Evolutionary conservation across 2,329 filamentous ascomycete genomes (phyloP).

Genomic region (Epicoccum nigrum): DNA sequence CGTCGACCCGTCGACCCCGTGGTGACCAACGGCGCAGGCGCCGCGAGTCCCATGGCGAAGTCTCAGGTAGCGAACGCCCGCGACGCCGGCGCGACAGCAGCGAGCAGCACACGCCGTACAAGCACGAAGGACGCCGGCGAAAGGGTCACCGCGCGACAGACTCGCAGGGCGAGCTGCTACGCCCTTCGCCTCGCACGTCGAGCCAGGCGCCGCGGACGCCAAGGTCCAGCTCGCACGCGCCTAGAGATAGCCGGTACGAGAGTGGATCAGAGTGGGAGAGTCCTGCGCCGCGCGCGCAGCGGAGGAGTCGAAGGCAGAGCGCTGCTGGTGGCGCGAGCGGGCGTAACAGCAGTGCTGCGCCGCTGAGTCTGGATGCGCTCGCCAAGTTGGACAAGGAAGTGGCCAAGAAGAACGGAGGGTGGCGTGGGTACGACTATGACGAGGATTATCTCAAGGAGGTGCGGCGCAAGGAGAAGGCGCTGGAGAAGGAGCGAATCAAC

Average conservation of each 20-base stretch:
- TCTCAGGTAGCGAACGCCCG: slow-evolving; percentile 29
- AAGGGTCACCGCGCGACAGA: slow-evolving; percentile 49
- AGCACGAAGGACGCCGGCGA: slow-evolving; percentile 38
- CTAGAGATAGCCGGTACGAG: slow-evolving; percentile 15
- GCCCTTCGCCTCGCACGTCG: slow-evolving; percentile 7
- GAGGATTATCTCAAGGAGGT: slow-evolving; percentile 48
- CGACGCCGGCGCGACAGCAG: slow-evolving; percentile 27
- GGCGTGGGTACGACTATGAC: slow-evolving; percentile 51
- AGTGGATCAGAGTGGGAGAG: slow-evolving; percentile 44
- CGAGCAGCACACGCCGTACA: slow-evolving; percentile 26
- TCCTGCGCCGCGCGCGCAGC: slow-evolving; percentile 28
- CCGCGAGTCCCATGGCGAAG: slow-evolving; percentile 35
- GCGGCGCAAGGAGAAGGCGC: slow-evolving; percentile 41
- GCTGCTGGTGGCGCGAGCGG: slow-evolving; percentile 37
- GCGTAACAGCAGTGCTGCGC: slow-evolving; percentile 38
- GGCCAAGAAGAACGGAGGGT: slow-evolving; percentile 55
- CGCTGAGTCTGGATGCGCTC: slow-evolving; percentile 63
- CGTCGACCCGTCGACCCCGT: slow-evolving; percentile 30
- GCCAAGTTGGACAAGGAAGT: slow-evolving; percentile 70
- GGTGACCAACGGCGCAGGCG: slow-evolving; percentile 39
- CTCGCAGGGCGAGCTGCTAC: slow-evolving; percentile 45
- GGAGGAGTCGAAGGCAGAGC: slow-evolving; percentile 28
- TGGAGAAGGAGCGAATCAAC: slow-evolving; percentile 45
- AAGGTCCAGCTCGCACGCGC: slow-evolving; percentile 8
- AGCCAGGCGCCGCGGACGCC: slow-evolving; percentile 17